Base-by-base conservation (phyloP, 305 asterid genomes). In the Fraxinus ornus region DNA sequence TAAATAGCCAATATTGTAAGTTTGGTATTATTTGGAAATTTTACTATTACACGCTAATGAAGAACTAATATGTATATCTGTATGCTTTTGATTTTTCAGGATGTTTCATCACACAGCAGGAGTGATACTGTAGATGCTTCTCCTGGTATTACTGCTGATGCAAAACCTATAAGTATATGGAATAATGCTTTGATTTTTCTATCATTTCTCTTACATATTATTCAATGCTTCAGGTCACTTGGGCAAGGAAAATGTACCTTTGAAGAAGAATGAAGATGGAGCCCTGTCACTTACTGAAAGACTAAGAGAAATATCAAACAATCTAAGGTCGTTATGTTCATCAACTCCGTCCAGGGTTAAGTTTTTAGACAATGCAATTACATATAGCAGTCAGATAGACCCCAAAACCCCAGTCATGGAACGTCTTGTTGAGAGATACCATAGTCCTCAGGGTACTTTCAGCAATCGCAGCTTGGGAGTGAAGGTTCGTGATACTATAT, bases 361-460 rank as follows among this genome's bases (percentile, higher is more conserved):
- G 80, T 76, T 87, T 86, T 87, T 85, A 64, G 91, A 88, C 24
- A 88, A 88, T 21, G 78, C n/a, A 9, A 83, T 81, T 80, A 79
- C 85, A 49, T 77, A 39, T 19, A 77, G 41, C 83, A 74, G 79
- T 75, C 90, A 85, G 84, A 78, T 76, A 26, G 97, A 93, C 78
- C 98, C 98, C 77, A 89, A 91, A 88, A 95, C 99, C 55, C 97
- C 98, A 9, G 75, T 52, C 17, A 6, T 72, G 81, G 88, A 87
- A 77, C 86, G 30, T 80, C 85, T 44, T 75, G 73, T 60, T 19
- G 84, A 88, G 81, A 89, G 87, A 84, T 85, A 82, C 78, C 78
- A 81, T 39, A 94, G 90, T 81, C 95, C 95, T 57, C 85, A 84
- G 85, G 88, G 84, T 71, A 83, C 88, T 79, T 88, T 93, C 75